Base-by-base conservation (phyloP, 2,329 filamentous ascomycete species). In the Exophiala mesophila region DNA sequence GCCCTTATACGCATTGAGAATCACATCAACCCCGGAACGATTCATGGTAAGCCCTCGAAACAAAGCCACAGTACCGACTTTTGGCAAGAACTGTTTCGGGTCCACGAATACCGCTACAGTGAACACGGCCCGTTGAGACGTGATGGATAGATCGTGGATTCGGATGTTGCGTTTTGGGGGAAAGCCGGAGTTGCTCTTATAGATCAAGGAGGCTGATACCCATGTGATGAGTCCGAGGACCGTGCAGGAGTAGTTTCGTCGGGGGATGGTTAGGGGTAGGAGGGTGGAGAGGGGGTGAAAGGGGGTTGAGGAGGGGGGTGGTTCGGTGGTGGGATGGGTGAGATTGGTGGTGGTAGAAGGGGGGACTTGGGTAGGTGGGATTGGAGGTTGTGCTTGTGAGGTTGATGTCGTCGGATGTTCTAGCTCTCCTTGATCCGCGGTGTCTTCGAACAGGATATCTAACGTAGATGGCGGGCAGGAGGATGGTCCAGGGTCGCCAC, bases 111-210 rank as follows among this genome's bases (percentile, higher is more conserved):
- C 53, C 10, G 57, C 57, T 16, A 61, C 41, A 7, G 55, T 55
- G 8, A 61, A 41, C 1, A 55, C 57, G 2, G 39, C 41, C 12
- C 35, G 39, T 21, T 38, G 50, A 26, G 34, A 36, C 10, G 30
- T 45, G 18, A 57, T 52, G 15, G 52, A 53, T 7, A 51, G 45
- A 39, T 61, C 59, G 12, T 58, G 49, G 26, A 61, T 50, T 19
- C 58, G 56, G 36, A 61, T 39, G 33, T 60, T 57, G 2, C 59
- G 57, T 34, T 60, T 61, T 1, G 52, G 52, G 10, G 57, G 55
- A 40, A 57, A 58, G 7, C 48, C 45, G 5, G 46, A 45, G 23
- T 49, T 49, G 1, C 49, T 42, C n/a, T 52, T 50, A 26, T 52
- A 52, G 17, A 59, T 52, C 5, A 54, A 19, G 2, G 45, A 45